These are phyloP conservation scores for Phytophthora crassamura DNA, from an alignment of 352 stramenopile species.

Conservation along the genomic window DNA sequence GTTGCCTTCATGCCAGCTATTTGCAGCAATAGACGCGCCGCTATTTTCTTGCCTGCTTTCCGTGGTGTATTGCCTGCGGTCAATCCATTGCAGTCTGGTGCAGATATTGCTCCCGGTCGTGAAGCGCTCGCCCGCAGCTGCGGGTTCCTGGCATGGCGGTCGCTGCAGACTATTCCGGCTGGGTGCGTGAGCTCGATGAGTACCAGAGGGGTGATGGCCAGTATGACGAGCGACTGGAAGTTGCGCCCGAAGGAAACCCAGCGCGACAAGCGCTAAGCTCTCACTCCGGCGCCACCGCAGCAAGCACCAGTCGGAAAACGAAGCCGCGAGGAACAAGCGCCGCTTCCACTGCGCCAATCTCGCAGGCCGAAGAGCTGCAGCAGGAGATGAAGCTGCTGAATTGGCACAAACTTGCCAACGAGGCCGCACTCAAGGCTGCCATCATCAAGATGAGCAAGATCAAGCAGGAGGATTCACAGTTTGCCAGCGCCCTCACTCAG, in stretches of 20 bases:
- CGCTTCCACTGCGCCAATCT: constrained; percentile 21
- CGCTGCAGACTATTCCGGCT: constrained; percentile 52
- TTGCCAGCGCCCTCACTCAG: constrained; percentile 48
- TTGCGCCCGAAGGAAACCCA: constrained; percentile 14
- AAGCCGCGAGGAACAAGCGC: constrained; percentile 31
- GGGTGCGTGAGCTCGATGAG: constrained; percentile 65
- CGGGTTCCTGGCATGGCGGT: constrained; percentile 27
- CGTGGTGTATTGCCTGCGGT: constrained; percentile 6
- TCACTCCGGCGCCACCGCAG: constrained; percentile 11
- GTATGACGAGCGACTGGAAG: constrained; percentile 43
- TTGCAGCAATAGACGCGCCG: constrained; percentile 25
- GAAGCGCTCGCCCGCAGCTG: neutral
- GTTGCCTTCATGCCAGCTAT: constrained; percentile 13
- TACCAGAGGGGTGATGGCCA: constrained; percentile 49
- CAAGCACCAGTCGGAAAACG: constrained; percentile 31
- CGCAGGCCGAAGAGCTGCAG: constrained; percentile 84
- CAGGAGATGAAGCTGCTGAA: constrained; percentile 95
- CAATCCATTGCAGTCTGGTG: constrained; percentile 16
- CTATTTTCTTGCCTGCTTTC: constrained; percentile 18
- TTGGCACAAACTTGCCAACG: constrained; percentile 95
- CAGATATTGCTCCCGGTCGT: constrained; percentile 5
- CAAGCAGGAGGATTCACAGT: constrained; percentile 74
- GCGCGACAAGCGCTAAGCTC: constrained; percentile 18
- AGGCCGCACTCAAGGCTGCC: constrained; percentile 91
- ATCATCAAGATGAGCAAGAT: constrained; percentile 91